Conservation (phyloP, 2,329 filamentous ascomycete genomes). For the Exophiala alcalophila region DNA sequence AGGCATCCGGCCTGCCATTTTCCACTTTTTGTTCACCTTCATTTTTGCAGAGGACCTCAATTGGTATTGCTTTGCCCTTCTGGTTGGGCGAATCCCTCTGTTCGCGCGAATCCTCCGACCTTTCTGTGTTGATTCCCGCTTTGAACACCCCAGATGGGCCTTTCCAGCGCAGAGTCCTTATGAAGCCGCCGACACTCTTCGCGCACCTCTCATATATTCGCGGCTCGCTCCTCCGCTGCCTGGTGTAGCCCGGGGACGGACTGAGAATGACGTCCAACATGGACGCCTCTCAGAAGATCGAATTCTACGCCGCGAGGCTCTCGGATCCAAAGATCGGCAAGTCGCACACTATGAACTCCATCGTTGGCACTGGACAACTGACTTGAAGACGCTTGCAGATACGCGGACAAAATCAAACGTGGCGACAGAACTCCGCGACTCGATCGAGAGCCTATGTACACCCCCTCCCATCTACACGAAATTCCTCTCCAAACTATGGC, state of each 20-base stretch:
- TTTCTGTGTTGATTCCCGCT: too few relatives aligned
- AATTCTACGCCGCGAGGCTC: constrained; percentile 50
- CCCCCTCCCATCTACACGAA: constrained; percentile 70
- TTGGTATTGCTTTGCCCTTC: not conserved
- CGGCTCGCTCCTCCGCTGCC: not conserved
- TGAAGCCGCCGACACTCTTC: constrained; percentile 18
- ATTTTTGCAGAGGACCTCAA: constrained; percentile 5
- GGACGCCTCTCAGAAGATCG: constrained; percentile 38
- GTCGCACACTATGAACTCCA: constrained; percentile 27
- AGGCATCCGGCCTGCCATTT: constrained; percentile 8
- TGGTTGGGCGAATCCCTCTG: too few relatives aligned
- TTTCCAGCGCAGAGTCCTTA: constrained; percentile 7
- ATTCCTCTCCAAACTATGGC: constrained; percentile 85
- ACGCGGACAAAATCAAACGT: constrained; percentile 75
- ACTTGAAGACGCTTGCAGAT: constrained; percentile 54
- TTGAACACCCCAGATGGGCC: constrained; percentile 22
- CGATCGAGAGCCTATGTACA: constrained; percentile 77
- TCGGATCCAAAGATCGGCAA: constrained; percentile 49
- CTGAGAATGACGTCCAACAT: constrained; percentile 20
- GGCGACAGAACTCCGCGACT: constrained; percentile 83
- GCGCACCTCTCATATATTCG: constrained; percentile 9
- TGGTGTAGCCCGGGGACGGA: constrained; percentile 6
- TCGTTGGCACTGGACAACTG: constrained; percentile 2
- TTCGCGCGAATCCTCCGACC: too few relatives aligned
- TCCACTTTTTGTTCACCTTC: constrained; percentile 8